phyloP scores from a whole-genome alignment of 768 basidiomycete species.

The Tulasnella sp. region DNA sequence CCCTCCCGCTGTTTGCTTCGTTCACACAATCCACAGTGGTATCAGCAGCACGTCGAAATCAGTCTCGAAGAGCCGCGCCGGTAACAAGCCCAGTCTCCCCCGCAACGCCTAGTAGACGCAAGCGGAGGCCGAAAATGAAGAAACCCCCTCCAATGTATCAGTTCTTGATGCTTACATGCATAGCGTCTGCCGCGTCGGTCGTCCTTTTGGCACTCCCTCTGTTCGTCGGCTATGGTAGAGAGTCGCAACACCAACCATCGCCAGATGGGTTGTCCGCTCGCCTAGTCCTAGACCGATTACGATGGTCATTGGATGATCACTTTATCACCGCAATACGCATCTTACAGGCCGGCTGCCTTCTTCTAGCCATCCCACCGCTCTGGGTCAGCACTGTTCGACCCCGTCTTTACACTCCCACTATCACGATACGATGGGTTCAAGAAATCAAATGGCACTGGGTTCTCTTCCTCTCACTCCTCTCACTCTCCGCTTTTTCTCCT shows the following conservation, averaged over 20 bases:
- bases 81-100: neutral
- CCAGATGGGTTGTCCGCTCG: too few species aligned
- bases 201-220: slow-evolving; percentile 3
- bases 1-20: slow-evolving; percentile 4
- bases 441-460: slow-evolving; percentile 15
- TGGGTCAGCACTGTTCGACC: slow-evolving; percentile 7
- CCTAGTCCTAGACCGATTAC: too few species aligned
- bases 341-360: slow-evolving; percentile 6
- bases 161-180: neutral
- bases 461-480: slow-evolving; percentile 9
- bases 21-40: neutral
- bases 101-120: neutral
- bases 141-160: neutral
- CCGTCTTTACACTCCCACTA: neutral
- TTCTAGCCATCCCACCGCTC: slow-evolving; percentile 8
- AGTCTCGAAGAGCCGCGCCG: neutral
- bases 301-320: neutral
- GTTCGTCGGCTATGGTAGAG: neutral
- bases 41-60: neutral
- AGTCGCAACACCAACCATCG: neutral
- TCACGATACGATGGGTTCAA: slow-evolving; percentile 6
- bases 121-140: neutral
- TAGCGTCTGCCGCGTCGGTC: neutral
- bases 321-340: neutral
- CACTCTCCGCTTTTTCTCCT: slow-evolving; percentile 4